phyloP scores from a whole-genome alignment of 495 filamentous ascomycete genomes.

The Lasiosphaeria hispida region DNA sequence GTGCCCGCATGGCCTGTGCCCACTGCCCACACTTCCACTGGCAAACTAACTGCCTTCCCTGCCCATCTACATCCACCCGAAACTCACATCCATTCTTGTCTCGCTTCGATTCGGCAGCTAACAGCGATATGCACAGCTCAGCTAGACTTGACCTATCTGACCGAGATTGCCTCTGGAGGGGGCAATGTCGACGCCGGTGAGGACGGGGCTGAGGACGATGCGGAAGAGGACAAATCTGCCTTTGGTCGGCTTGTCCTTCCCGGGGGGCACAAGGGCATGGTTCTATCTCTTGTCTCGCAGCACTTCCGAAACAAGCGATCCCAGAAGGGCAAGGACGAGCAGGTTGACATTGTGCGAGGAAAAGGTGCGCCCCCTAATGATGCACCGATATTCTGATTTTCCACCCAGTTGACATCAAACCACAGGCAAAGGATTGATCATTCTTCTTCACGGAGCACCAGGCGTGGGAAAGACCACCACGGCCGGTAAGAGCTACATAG shows the following conservation, averaged over 20 bases:
- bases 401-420: not conserved
- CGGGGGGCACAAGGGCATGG: constrained; percentile 32
- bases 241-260: constrained; percentile 41
- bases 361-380: constrained; percentile 41
- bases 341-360: constrained; percentile 40
- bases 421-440: constrained; percentile 46
- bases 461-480: constrained; percentile 48
- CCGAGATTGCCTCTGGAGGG: constrained; percentile 1
- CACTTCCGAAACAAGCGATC: constrained; percentile 39
- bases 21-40: too few species aligned
- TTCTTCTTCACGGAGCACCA: constrained; percentile 47
- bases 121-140: not conserved
- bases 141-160: constrained; percentile 26
- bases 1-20: too few species aligned
- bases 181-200: too few species aligned
- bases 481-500: constrained; percentile 26
- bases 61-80: too few species aligned
- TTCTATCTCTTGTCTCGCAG: constrained; percentile 39
- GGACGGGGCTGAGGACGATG: too few species aligned
- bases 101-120: too few species aligned
- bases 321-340: constrained; percentile 18
- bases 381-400: constrained; percentile 11
- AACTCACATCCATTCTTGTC: too few species aligned
- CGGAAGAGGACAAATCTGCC: constrained; percentile 16
- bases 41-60: too few species aligned